A percentile compares a stretch with the other conserved stretches of the same genome.
Conservation (phyloP, 371 early-diverging fungal genomes). For the Zopfochytrium polystomum region DNA sequence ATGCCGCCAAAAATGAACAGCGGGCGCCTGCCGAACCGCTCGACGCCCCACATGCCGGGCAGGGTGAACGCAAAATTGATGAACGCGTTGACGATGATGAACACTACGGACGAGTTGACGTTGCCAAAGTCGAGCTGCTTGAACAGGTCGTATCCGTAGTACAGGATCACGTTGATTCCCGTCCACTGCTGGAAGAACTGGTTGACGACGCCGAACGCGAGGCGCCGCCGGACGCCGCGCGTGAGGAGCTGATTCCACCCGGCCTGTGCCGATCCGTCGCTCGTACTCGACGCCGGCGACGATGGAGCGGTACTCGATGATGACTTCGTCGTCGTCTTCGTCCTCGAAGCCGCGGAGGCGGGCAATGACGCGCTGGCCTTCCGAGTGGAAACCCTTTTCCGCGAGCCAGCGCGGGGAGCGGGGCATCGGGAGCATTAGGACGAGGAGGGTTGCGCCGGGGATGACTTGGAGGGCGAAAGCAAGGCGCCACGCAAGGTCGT, state of each 20-base stretch:
- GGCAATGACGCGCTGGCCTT: slow-evolving; percentile 62
- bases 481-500: slow-evolving; percentile 13
- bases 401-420: no score
- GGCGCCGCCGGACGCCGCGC: slow-evolving; percentile 52
- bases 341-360: slow-evolving; percentile 59
- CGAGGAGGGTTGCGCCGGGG: slow-evolving; percentile 17
- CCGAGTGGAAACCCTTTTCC: slow-evolving; percentile 50
- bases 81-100: slow-evolving; percentile 37
- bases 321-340: slow-evolving; percentile 52
- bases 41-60: slow-evolving; percentile 51
- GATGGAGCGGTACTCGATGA: no score
- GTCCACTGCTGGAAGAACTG: no score
- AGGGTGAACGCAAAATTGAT: slow-evolving; percentile 45
- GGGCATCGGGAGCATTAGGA: no score
- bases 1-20: slow-evolving; percentile 44
- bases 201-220: no score
- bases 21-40: slow-evolving; percentile 37
- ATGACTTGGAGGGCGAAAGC: slow-evolving; percentile 28
- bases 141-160: slow-evolving; percentile 61
- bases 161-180: no score
- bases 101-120: slow-evolving; percentile 21
- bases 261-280: slow-evolving; percentile 57
- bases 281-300: slow-evolving; percentile 61
- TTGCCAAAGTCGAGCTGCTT: slow-evolving; percentile 33
- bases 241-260: slow-evolving; percentile 69